A percentile compares a stretch with the other conserved stretches of the same genome.
These are phyloP conservation scores for Sporobolomyces pararoseus DNA, from an alignment of 768 basidiomycete species.

Conservation along the genomic window DNA sequence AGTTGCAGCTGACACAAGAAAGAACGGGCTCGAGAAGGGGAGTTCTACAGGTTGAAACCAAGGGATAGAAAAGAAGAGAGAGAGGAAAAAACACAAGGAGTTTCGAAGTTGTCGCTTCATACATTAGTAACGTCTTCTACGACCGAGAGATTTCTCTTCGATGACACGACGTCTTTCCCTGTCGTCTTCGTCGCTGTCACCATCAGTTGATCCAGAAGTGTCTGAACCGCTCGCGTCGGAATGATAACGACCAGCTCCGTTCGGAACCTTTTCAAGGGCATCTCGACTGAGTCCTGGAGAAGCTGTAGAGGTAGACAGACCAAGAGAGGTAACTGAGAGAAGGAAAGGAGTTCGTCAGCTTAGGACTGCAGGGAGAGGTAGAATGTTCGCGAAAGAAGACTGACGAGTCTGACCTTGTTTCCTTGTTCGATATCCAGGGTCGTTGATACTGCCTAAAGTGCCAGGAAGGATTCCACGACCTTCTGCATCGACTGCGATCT, in stretches of 20 bases:
- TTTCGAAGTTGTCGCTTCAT: no score
- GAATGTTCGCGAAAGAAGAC: background rate
- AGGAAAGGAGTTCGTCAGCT: background rate
- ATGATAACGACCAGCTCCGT: slow-evolving; percentile 3
- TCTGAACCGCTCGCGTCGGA: slow-evolving; percentile 14
- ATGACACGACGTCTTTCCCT: no score
- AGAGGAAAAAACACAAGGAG: background rate
- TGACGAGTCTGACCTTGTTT: no score
- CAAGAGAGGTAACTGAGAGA: background rate
- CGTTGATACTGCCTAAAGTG: background rate
- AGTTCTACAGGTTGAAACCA: no score
- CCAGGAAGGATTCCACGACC: slow-evolving; percentile 11
- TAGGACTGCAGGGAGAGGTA: background rate
- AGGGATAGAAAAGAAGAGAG: no score
- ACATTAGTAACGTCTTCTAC: background rate
- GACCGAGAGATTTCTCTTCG: background rate
- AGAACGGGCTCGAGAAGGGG: no score
- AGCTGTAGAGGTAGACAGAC: background rate
- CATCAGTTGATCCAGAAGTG: slow-evolving; percentile 4
- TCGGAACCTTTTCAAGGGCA: background rate
- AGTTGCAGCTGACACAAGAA: no score
- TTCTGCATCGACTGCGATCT: slow-evolving; percentile 11
- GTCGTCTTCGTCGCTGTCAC: slow-evolving; percentile 5
- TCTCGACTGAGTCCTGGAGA: background rate
- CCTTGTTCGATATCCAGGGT: background rate